These are phyloP conservation scores for Strobilomyces confusus DNA, from an alignment of 768 basidiomycete species.

Conservation along the genomic window DNA sequence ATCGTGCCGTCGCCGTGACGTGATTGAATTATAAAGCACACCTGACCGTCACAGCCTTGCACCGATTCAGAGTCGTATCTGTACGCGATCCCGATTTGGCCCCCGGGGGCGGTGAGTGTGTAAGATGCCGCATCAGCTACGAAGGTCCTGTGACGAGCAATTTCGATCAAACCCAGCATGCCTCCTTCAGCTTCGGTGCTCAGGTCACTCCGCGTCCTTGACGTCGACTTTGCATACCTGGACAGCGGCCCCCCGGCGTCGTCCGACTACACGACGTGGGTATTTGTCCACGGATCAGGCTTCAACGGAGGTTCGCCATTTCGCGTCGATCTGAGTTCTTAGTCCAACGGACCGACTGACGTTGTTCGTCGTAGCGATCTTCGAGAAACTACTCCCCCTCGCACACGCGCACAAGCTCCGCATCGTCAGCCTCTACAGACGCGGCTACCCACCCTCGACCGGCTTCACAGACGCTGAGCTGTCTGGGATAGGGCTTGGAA, in stretches of 20 bases:
- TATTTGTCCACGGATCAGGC: constrained; percentile 19
- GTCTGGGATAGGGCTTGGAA: constrained; percentile 6
- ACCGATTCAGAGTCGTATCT: too few relatives aligned
- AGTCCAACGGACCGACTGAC: too few relatives aligned
- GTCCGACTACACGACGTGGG: constrained; percentile 19
- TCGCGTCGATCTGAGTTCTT: too few relatives aligned
- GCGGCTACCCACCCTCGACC: constrained; percentile 28
- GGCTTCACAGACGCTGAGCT: constrained; percentile 15
- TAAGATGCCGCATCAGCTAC: too few relatives aligned
- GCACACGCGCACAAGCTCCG: constrained; percentile 20
- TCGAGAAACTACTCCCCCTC: constrained; percentile 23
- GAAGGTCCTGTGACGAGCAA: too few relatives aligned
- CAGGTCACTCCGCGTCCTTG: constrained; percentile 15
- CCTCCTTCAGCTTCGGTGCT: too few relatives aligned
- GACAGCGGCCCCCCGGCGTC: constrained; percentile 22
- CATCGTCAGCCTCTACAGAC: constrained; percentile 24
- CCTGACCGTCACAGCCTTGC: too few relatives aligned
- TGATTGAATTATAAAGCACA: too few relatives aligned
- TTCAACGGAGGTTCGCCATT: constrained; percentile 20
- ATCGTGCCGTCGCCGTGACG: too few relatives aligned
- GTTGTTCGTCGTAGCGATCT: neutral
- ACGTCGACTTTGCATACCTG: constrained; percentile 17
- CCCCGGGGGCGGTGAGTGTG: too few relatives aligned
- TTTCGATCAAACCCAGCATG: too few relatives aligned
- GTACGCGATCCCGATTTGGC: too few relatives aligned